Evolutionary conservation across 75 land plant species (phyloP).

Genomic region (Picea sitchensis): DNA sequence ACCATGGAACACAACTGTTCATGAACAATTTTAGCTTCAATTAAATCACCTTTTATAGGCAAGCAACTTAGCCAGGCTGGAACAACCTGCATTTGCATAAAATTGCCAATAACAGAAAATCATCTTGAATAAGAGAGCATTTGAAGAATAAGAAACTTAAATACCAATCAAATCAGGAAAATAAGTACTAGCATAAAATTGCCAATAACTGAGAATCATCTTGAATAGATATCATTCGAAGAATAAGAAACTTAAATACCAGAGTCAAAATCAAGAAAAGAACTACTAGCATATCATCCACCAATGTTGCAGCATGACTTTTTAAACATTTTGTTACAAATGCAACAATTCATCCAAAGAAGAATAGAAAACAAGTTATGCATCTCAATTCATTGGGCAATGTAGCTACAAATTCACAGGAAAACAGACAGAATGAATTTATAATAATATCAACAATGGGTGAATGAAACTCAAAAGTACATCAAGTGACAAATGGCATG

Average conservation of each 20-base stretch:
- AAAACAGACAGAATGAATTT: too few species aligned
- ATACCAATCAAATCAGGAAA: neutral
- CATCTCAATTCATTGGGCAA: too few species aligned
- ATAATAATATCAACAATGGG: neutral
- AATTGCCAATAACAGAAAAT: neutral
- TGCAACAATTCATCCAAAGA: too few species aligned
- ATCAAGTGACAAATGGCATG: too few species aligned
- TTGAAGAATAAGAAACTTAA: neutral
- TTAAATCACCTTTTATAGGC: constrained; percentile 81
- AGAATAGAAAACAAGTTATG: too few species aligned
- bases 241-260: neutral
- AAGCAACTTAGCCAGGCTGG: constrained; percentile 96
- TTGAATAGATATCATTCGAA: neutral
- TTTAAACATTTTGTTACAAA: too few species aligned
- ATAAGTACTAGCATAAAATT: neutral
- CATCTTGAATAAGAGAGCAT: neutral
- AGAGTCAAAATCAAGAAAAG: neutral
- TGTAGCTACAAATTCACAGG: too few species aligned
- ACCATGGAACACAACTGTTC: constrained; percentile 95
- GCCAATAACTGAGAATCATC: neutral
- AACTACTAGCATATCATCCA: neutral
- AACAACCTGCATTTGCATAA: constrained; percentile 55
- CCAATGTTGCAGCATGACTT: neutral
- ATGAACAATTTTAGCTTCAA: constrained; percentile 94
- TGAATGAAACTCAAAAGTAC: too few species aligned